Evolutionary conservation across 2,329 filamentous ascomycete species (phyloP).

Genomic region (Teratosphaeria viscida): DNA sequence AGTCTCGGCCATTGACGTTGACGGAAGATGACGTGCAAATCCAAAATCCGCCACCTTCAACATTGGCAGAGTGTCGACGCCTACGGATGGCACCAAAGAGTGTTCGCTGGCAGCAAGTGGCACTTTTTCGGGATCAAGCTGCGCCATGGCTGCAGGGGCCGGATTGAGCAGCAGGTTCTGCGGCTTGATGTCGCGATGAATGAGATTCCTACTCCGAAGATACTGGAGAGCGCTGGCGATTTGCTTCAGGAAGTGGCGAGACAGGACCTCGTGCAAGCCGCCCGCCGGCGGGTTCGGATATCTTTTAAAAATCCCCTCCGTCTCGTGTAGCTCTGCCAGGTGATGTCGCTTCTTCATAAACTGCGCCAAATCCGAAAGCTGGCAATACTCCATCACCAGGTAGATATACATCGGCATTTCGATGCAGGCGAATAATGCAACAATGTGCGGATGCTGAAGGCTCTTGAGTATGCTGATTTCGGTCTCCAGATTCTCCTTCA

Average conservation of each 20-base stretch:
- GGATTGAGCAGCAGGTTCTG: constrained; percentile 90
- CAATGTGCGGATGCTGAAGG: constrained; percentile 91
- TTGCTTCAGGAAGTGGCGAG: constrained; percentile 91
- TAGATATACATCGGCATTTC: constrained; percentile 84
- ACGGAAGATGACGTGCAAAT: constrained; percentile 86
- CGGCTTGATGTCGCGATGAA: constrained; percentile 95
- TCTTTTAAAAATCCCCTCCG: constrained; percentile 81
- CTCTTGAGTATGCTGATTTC: constrained; percentile 94
- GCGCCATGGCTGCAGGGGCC: constrained; percentile 59
- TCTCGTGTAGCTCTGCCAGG: constrained; percentile 67
- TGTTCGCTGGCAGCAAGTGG: constrained; percentile 71
- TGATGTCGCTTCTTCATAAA: constrained; percentile 93
- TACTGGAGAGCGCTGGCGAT: constrained; percentile 87
- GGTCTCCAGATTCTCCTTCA: constrained; percentile 88
- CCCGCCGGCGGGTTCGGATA: constrained; percentile 76
- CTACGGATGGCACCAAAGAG: constrained; percentile 69
- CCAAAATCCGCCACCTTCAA: constrained; percentile 97
- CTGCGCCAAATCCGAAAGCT: constrained; percentile 82
- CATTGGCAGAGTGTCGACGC: constrained; percentile 79
- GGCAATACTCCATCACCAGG: constrained; percentile 97
- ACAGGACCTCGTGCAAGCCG: constrained; percentile 92
- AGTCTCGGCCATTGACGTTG: constrained; percentile 87
- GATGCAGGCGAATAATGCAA: constrained; percentile 87
- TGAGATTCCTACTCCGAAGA: constrained; percentile 70
- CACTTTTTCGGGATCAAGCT: constrained; percentile 49